These are phyloP conservation scores for Jasminum sambac DNA, from an alignment of 257 asterid species.

Conservation along the genomic window DNA sequence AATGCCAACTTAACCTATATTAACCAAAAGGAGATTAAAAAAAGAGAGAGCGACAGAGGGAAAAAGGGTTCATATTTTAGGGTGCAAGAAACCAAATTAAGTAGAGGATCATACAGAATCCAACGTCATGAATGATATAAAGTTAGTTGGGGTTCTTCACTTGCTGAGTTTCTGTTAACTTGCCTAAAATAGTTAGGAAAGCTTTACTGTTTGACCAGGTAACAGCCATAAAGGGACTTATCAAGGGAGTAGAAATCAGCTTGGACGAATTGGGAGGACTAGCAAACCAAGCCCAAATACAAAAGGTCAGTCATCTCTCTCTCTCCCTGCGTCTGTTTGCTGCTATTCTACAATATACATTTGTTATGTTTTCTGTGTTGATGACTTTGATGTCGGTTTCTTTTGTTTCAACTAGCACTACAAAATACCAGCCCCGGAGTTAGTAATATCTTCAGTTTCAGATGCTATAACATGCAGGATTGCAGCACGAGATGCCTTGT, in stretches of 20 bases:
- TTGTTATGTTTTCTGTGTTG: slow-evolving; percentile 10
- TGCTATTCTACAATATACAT: not conserved
- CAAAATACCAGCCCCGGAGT: slow-evolving; percentile 73
- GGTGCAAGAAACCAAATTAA: not conserved
- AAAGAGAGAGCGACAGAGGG: too few relatives aligned
- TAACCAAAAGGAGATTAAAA: not conserved
- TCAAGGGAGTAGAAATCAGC: slow-evolving; percentile 67
- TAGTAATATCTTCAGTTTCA: slow-evolving; percentile 69
- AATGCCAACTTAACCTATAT: not conserved
- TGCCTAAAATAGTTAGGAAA: not conserved
- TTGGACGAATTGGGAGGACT: slow-evolving; percentile 71
- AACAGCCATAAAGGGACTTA: slow-evolving; percentile 48
- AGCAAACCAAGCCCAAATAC: slow-evolving; percentile 72
- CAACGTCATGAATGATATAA: not conserved
- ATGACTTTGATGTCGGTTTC: slow-evolving; percentile 9
- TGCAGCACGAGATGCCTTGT: slow-evolving; percentile 83
- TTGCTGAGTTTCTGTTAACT: slow-evolving; percentile 10
- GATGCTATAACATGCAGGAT: slow-evolving; percentile 85
- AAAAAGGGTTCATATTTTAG: not conserved
- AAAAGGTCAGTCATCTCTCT: slow-evolving; percentile 48
- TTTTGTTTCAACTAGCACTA: slow-evolving; percentile 53
- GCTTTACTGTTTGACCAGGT: slow-evolving; percentile 37
- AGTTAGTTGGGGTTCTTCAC: not conserved
- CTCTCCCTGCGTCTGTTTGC: not conserved
- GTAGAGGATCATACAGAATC: not conserved